Evolutionary conservation across 257 asterid genomes (phyloP), one percentile per base, ranked within the genome.

Genomic region (Salvia miltiorrhiza): DNA sequence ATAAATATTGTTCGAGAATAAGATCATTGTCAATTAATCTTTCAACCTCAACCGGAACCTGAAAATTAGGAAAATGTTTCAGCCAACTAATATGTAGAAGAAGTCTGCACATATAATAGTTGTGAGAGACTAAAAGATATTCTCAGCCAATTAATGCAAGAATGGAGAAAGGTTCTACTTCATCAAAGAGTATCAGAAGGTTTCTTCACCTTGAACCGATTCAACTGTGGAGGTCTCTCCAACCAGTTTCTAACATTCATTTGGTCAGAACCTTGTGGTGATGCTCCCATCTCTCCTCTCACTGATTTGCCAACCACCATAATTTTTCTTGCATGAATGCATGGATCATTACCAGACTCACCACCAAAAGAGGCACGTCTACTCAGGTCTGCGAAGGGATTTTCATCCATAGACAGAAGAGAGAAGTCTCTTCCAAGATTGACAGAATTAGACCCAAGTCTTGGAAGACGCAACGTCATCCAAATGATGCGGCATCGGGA

Each of bases 1-100:
- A 76, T 32, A 89, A 72, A 73, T 80, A 94, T 77, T 88, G 99
- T 77, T 94, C 99, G 74, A 94, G 77, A 65, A 89, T 89, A 82
- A 91, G 96, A 77, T 89, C 97, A 69, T 83, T 81, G 72, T 80
- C 85, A 4, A 79, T 71, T 79, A 84, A 67, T 79, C 96, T 88
- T 81, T 94, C 99, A 54, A 78, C 90, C 87, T 94, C 97, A 80
- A 91, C 65, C 39, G 99, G 99, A 74, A 94, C 90, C 99, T 94
- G 88, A 73, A 75, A 76, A 56, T 39, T 71, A 47, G 71, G 67
- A 30, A 33, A 53, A 72, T 37, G 32, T 10, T 48, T 70, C 40
- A 73, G 72, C 32, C 57, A 63, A 21, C 54, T 61, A 37, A 58
- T 14, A 26, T 63, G 19, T 21, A n/a, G 49, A 44, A 23, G 3